Base-by-base conservation (phyloP, 169 alveolate genomes). In the Theileria equi region DNA sequence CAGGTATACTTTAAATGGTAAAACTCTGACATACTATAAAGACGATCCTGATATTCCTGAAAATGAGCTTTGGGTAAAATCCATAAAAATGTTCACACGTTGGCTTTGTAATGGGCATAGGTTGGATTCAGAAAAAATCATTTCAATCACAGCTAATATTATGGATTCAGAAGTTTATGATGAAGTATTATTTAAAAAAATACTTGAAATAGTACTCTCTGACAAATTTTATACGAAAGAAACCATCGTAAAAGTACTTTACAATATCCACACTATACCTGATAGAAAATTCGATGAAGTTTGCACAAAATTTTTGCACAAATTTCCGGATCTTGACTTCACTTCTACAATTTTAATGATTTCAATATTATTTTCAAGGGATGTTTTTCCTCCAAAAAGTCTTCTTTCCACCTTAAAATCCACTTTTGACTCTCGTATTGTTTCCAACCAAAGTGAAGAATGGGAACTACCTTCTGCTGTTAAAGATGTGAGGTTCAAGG, bases 251-350 rank as follows among this genome's bases (percentile, higher is more conserved):
- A 67, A 71, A 5, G 28, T 59, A 8, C 26, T 36, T 13, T 71
- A 43, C 36, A 59, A 63, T 47, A 21, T 71, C n/a, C 82, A 71
- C 43, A 16, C 52, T 5, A 26, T 63, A 10, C 41, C 23, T 1
- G 7, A 17, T 11, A 28, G 16, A 16, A 23, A 0, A 25, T 36
- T 32, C 38, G 17, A 31, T 21, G 25, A 0, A 6, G 65, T 34
- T n/a, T 54, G 21, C 38, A 38, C 34, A 29, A 36, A 54, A 31
- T 28, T 34, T 10, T 49, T 54, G 13, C 26, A 31, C 17, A 29
- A 10, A 34, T 17, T 19, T 6, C 19, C 38, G 65, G 38, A 19
- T 2, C 31, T 10, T 11, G 65, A 54, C 21, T 28, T 21, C 49
- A 10, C 40, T 3, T 21, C 19, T 29, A 36, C 31, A 54, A 36